Percentiles rank a stretch among this genome's conserved stretches.
These are phyloP conservation scores for Phytophthora megakarya DNA, from an alignment of 352 stramenopile species.

Conservation along the genomic window DNA sequence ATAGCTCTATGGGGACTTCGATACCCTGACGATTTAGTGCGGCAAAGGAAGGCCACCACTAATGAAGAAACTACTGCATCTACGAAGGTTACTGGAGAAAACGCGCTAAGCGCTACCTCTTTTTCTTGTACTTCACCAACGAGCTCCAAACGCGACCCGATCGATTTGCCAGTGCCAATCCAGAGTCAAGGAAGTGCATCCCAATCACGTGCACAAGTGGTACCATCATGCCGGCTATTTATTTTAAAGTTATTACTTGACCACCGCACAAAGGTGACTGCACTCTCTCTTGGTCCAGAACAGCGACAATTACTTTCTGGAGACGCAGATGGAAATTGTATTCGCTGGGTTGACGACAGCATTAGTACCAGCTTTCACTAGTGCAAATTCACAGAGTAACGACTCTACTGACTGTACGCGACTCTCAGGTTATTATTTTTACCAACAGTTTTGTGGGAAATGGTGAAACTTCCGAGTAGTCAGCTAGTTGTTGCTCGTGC, in stretches of 20 bases:
- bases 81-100: not conserved
- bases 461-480: conserved; percentile 18
- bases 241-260: conserved; percentile 80
- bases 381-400: conserved; percentile 2
- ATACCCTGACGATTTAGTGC: conserved; percentile 61
- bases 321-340: conserved; percentile 70
- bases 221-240: conserved; percentile 71
- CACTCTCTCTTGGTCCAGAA: conserved; percentile 56
- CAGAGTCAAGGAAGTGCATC: conserved; percentile 3
- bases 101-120: not conserved
- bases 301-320: conserved; percentile 74
- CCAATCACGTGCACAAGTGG: conserved; percentile 39
- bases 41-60: conserved; percentile 29
- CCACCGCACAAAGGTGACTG: conserved; percentile 63
- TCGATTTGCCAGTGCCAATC: conserved; percentile 13
- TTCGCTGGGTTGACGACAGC: conserved; percentile 85
- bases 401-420: too few relatives aligned
- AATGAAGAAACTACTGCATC: not conserved
- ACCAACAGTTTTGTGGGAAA: conserved; percentile 18
- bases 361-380: conserved; percentile 66
- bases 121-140: conserved; percentile 8
- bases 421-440: conserved; percentile 22
- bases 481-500: too few relatives aligned
- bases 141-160: conserved; percentile 1
- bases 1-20: conserved; percentile 73